Percentiles rank a stretch among this genome's conserved stretches.
These are phyloP conservation scores for Diospyros kaki DNA, from an alignment of 148 eudicot species.

Conservation along the genomic window DNA sequence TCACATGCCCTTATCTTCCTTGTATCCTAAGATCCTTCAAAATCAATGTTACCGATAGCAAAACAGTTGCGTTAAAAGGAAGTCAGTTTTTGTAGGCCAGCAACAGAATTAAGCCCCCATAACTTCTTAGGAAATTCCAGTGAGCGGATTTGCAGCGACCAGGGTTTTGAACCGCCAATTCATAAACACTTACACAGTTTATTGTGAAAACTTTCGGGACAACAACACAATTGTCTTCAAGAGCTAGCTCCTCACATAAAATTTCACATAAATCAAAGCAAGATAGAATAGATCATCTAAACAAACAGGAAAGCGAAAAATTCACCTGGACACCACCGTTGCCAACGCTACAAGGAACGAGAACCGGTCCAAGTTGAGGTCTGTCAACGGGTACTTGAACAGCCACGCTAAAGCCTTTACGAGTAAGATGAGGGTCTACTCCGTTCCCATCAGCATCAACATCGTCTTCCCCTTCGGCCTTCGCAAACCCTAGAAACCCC, in stretches of 20 bases:
- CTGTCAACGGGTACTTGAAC: conserved; percentile 73
- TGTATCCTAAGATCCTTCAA: background rate
- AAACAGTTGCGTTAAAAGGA: background rate
- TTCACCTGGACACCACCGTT: conserved; percentile 86
- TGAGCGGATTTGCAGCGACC: no score
- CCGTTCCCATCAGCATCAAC: conserved; percentile 12
- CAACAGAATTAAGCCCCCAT: no score
- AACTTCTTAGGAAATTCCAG: no score
- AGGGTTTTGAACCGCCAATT: no score
- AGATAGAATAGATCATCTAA: background rate
- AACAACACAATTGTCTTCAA: background rate
- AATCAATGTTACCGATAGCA: no score
- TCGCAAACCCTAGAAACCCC: conserved; percentile 56
- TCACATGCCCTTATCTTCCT: no score
- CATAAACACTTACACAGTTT: no score
- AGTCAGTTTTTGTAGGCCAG: no score
- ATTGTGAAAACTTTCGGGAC: background rate
- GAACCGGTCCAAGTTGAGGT: conserved; percentile 47
- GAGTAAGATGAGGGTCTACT: conserved; percentile 42
- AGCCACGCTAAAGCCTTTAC: conserved; percentile 79
- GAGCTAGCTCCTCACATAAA: background rate
- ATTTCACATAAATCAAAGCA: background rate
- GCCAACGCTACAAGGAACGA: conserved; percentile 50
- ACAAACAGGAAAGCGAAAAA: background rate
- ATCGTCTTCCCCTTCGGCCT: conserved; percentile 29